Conservation (phyloP, 1,284 basidiomycete species). For the Malassezia globosa region DNA sequence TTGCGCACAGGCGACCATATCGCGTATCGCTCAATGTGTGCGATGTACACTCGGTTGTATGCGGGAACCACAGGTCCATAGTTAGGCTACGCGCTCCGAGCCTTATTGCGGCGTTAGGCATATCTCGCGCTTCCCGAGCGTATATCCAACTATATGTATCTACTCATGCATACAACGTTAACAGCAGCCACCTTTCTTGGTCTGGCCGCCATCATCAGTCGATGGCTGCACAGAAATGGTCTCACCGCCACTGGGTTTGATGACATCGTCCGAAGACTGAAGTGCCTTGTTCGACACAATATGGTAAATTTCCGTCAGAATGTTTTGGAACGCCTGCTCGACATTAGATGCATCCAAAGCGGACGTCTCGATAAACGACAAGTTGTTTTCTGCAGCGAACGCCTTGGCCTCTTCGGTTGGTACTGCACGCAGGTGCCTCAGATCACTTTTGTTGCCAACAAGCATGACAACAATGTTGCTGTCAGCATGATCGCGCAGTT, state of each 20-base stretch:
- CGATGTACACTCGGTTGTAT: conserved; percentile 26
- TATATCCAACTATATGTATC: neutral
- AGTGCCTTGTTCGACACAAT: conserved; percentile 47
- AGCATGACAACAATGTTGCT: conserved; percentile 52
- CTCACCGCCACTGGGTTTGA: conserved; percentile 46
- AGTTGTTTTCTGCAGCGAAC: conserved; percentile 60
- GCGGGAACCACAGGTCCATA: no score
- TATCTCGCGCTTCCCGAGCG: no score
- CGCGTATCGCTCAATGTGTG: conserved; percentile 26
- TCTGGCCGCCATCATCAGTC: conserved; percentile 41
- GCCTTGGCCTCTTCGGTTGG: conserved; percentile 61
- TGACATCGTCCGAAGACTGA: conserved; percentile 46
- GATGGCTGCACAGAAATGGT: conserved; percentile 47
- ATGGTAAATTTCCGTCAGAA: conserved; percentile 57
- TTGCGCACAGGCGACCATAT: conserved; percentile 21
- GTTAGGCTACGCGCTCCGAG: no score
- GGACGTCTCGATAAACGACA: conserved; percentile 89
- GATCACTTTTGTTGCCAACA: conserved; percentile 73
- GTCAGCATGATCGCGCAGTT: conserved; percentile 60
- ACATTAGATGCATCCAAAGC: conserved; percentile 98
- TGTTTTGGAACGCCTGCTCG: conserved; percentile 84
- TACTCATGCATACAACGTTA: conserved; percentile 8
- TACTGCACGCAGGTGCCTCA: conserved; percentile 90
- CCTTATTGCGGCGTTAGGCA: no score
- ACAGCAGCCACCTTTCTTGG: conserved; percentile 47